Base-by-base conservation (phyloP, 163 green algal genomes). In the Chlorella variabilis region DNA sequence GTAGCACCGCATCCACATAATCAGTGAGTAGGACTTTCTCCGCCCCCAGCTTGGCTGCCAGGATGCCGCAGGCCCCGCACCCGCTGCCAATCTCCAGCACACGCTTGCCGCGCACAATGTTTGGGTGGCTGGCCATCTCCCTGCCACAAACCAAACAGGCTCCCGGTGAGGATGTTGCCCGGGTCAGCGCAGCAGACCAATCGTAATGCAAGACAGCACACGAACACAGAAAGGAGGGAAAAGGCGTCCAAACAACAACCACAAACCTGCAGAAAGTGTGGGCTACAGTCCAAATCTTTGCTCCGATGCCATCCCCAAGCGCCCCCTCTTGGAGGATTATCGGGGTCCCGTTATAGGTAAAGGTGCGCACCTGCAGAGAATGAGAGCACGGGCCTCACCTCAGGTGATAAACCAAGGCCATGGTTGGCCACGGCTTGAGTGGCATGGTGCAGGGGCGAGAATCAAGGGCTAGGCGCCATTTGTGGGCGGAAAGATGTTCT, bases 61-160 rank as follows among this genome's bases (percentile, higher is more conserved):
- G 73, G 56, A 98, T 89, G 34, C 94, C 94, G 36, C 86, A 92
- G 20, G 93, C 73, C 51, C 94, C 94, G 68, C 89, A 95, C 4
- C 94, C 94, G 34, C 71, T 83, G 29, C 94, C 94, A 63, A 98
- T 88, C 85, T 98, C 94, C 71, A 98, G 85, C 68, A 98, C 92
- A 1, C 29, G 33, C 27, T 78, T 71, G 23, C 88, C 89, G 1
- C 20, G 8, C n/a, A 95, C 84, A 20, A 95, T 77, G 4, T 59
- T 77, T 21, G 88, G 89, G 38, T 94, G 76, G 13, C 63, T 61
- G 5, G 83, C 84, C 77, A 96, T 84, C 86, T 91, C 83, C 77
- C 89, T 91, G 81, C 76, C 75, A 48, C 34, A 5, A 6, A n/a
- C 20, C 13, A n/a, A 29, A 9, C 15, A 62, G 45, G 45, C 11